Conservation (phyloP, 139 green algal species). For the Chlorella vulgaris region DNA sequence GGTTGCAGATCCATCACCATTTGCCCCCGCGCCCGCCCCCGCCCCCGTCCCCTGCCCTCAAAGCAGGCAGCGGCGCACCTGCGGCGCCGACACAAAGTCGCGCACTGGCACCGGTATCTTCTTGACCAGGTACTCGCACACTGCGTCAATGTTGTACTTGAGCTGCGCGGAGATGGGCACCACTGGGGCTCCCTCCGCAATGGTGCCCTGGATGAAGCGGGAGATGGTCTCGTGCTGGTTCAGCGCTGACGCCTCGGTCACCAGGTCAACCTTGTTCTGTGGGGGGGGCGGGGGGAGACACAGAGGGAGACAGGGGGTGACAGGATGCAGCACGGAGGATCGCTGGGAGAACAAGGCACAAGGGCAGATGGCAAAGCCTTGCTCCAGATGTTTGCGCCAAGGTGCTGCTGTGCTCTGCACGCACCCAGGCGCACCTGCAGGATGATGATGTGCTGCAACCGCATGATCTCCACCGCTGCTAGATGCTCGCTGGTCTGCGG, state of each 20-base stretch:
- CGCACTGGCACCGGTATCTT: conserved; percentile 89
- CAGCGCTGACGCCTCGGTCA: conserved; percentile 86
- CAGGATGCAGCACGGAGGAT: neutral
- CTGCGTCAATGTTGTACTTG: conserved; percentile 99
- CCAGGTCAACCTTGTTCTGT: conserved; percentile 82
- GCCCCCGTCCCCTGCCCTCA: neutral
- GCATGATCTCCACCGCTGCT: conserved; percentile 99
- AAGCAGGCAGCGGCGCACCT: neutral
- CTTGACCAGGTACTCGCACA: conserved; percentile 98
- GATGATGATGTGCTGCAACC: conserved; percentile 94
- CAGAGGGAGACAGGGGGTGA: neutral
- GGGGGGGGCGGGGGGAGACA: neutral
- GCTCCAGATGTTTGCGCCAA: too few relatives aligned
- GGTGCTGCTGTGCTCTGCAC: too few relatives aligned
- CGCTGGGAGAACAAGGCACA: neutral
- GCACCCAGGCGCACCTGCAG: conserved; percentile 77
- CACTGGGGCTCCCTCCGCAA: conserved; percentile 95
- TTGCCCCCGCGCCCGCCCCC: too few relatives aligned
- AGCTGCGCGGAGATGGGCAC: conserved; percentile 98
- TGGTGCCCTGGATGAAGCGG: conserved; percentile 95
- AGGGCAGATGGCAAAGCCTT: neutral
- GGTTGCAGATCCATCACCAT: too few relatives aligned
- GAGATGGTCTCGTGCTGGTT: conserved; percentile 97
- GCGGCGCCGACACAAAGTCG: conserved; percentile 93
- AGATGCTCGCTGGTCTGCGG: conserved; percentile 98